Base-by-base conservation (phyloP, 2,329 filamentous ascomycete species). In the Neopestalotiopsis rosae region DNA sequence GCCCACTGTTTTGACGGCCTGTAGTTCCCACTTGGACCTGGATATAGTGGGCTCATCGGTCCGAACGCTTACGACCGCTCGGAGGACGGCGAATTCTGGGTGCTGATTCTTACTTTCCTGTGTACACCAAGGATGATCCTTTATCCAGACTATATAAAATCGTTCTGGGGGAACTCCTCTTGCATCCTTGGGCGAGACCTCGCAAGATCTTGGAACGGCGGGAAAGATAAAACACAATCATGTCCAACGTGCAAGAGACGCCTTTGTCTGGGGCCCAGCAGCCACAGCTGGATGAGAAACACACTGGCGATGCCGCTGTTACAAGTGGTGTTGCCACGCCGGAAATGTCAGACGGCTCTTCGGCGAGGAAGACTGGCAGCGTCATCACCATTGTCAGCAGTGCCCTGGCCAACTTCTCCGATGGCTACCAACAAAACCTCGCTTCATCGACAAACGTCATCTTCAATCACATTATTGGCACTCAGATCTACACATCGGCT, bases 401-500 rank as follows among this genome's bases (percentile, higher is more conserved):
- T 58, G 64, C 64, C 17, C 24, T 67, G 56, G 77, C 77, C 45
- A 79, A 79, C 32, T 73, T 79, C 61, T 78, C 76, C 2, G 77
- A 79, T 68, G 77, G 77, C 30, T 79, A 77, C 58, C 76, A 79
- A 57, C 76, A 79, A 65, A 75, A 71, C 56, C 67, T 79, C 1
- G 77, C 78, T 4, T 77, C 77, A 0, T 74, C 73, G 5, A 79
- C 77, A 24, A 80, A 80, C 56, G 73, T 79, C 14, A 72, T 79
- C 45, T 78, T 79, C 69, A 74, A 74, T 17, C 77, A 78, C 67
- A 68, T 76, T 9, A 71, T 77, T 13, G 74, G 73, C 13, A 52
- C 64, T 20, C 72, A 72, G 62, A 63, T 70, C 14, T 80, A 79
- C 71, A 79, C 76, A 1, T 75, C 77, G 0, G 61, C 67, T 0